These are phyloP conservation scores for Rhizomucor pusillus DNA, from an alignment of 371 early-diverging fungal species.

Conservation along the genomic window DNA sequence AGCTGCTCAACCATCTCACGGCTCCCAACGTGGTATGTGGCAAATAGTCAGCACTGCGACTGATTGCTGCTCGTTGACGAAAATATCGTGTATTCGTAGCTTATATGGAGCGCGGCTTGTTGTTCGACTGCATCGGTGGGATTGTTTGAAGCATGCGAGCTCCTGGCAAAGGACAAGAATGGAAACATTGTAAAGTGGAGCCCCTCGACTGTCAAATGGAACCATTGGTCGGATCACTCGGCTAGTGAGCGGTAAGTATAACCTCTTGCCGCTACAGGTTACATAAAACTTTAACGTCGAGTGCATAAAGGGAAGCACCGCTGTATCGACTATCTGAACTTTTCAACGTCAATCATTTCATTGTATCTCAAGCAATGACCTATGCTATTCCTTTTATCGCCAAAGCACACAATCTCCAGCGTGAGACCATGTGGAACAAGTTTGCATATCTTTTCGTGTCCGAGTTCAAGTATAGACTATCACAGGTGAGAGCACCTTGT, in stretches of 20 bases:
- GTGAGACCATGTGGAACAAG: slow-evolving; percentile 40
- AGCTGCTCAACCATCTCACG: slow-evolving; percentile 69
- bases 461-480: slow-evolving; percentile 61
- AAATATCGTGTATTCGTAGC: slow-evolving; percentile 19
- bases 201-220: slow-evolving; percentile 53
- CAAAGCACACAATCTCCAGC: slow-evolving; percentile 50
- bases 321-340: slow-evolving; percentile 64
- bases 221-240: slow-evolving; percentile 50
- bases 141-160: slow-evolving; percentile 56
- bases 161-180: slow-evolving; percentile 67
- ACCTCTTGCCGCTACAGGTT: too few relatives aligned
- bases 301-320: slow-evolving; percentile 55
- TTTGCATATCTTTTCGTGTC: slow-evolving; percentile 49
- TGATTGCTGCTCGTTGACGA: background rate
- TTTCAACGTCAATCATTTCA: slow-evolving; percentile 77
- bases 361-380: slow-evolving; percentile 71
- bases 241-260: slow-evolving; percentile 43
- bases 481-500: slow-evolving; percentile 40
- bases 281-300: too few relatives aligned
- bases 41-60: background rate
- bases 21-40: slow-evolving; percentile 72
- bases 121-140: slow-evolving; percentile 58
- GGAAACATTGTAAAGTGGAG: slow-evolving; percentile 67
- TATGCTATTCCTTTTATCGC: slow-evolving; percentile 65
- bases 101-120: slow-evolving; percentile 75